Base-by-base conservation (phyloP, 2,329 filamentous ascomycete genomes). In the Ophiocordyceps camponoti-floridani region DNA sequence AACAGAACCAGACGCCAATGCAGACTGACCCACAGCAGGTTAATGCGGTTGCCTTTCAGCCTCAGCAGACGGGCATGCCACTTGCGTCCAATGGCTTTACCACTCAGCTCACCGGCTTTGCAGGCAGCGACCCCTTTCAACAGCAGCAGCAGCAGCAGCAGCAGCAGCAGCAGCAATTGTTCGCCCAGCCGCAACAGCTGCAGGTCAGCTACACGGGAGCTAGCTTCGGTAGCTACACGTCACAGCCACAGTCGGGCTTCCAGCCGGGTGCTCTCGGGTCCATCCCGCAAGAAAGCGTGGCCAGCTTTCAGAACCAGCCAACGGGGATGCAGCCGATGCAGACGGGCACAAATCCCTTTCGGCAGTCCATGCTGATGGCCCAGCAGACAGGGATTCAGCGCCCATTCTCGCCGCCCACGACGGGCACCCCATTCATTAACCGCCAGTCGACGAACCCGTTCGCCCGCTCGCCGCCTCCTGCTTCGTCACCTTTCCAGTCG, bases 391-490 rank as follows among this genome's bases (percentile, higher is more conserved):
- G 72, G 42, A 58, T 66, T 51, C 43, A 50, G 14, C 27, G 35
- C 46, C 19, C 45, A 49, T 23, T n/a, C 60, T 67, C 47, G 57
- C 66, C 45, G 63, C 38, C 66, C 46, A 62, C 66, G 23, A 58
- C 63, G 28, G 57, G 68, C n/a, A 58, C 66, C 26, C 51, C 49
- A 56, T 63, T 47, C 56, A 68, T 54, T 48, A 62, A 60, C 44
- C 75, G 78, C 30, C 80, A 84, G 55, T 80, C 82, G 28, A 94
- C 85, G 3, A 94, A 94, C 54, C 87, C 87, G 0, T 94, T 96
- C 58, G 84, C 88, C 6, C 84, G 85, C 56, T 73, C 71, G 9
- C 64, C 68, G 4, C 62, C 67, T n/a, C 63, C 67, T 46, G 56
- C 56, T 41, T 50, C 53, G 31, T 38, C 56, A 45, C 57, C 55